These are phyloP conservation scores for Fusarium sambucinum DNA, from an alignment of 2,329 filamentous ascomycete genomes.

Conservation along the genomic window DNA sequence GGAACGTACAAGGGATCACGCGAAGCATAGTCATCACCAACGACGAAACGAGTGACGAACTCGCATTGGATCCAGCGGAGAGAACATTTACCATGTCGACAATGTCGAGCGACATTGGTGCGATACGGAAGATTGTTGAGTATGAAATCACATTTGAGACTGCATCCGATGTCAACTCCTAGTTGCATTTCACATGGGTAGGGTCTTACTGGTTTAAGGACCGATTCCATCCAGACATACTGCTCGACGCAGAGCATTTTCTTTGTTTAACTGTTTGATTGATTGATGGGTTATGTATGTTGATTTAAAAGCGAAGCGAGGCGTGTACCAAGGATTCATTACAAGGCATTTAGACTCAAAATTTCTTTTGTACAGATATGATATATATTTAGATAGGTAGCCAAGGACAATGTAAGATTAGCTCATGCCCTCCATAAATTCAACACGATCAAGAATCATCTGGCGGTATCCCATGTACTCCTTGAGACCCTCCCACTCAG, in stretches of 20 bases:
- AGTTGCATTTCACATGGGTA: background rate
- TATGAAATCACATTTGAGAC: constrained; percentile 54
- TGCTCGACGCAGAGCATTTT: background rate
- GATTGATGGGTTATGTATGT: background rate
- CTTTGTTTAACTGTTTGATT: constrained; percentile 1
- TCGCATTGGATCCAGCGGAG: constrained; percentile 48
- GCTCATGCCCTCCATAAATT: constrained; percentile 91
- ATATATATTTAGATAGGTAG: constrained; percentile 29
- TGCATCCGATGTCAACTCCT: constrained; percentile 16
- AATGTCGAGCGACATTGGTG: constrained; percentile 35
- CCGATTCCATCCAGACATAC: background rate
- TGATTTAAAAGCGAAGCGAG: background rate
- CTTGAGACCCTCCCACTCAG: constrained; percentile 87
- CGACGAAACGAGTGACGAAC: constrained; percentile 53
- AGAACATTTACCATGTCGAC: constrained; percentile 14
- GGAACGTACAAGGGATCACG: constrained; percentile 45
- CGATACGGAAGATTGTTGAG: constrained; percentile 54
- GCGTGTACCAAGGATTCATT: background rate
- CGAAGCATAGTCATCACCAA: constrained; percentile 47
- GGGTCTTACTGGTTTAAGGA: background rate
- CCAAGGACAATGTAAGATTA: constrained; percentile 25
- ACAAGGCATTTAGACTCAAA: background rate
- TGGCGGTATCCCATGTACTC: constrained; percentile 86
- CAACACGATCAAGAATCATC: constrained; percentile 90
- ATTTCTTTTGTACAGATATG: constrained; percentile 38